Evolutionary conservation across 2,329 filamentous ascomycete species (phyloP).

Genomic region (Exophiala spinifera): DNA sequence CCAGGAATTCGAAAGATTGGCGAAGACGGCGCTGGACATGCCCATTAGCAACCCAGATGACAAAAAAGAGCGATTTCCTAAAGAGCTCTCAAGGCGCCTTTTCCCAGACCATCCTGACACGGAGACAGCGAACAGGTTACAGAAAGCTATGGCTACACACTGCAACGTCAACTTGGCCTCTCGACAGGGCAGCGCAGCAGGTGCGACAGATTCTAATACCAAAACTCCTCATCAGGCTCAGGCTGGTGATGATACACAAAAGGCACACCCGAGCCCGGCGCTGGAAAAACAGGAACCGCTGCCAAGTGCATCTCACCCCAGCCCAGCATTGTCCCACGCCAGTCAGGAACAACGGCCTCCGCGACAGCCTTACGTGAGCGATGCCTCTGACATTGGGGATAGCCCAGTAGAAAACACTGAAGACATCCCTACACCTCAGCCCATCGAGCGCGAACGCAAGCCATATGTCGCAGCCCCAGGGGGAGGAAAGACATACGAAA

Average conservation of each 20-base stretch:
- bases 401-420: conserved; percentile 38
- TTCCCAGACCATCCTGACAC: conserved; percentile 62
- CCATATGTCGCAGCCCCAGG: conserved; percentile 62
- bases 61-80: conserved; percentile 70
- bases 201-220: conserved; percentile 34
- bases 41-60: conserved; percentile 67
- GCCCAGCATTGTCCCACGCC: conserved; percentile 31
- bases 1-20: conserved; percentile 67
- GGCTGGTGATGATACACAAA: conserved; percentile 20
- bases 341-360: conserved; percentile 35
- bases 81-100: conserved; percentile 70
- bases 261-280: conserved; percentile 28
- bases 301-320: conserved; percentile 3
- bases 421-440: conserved; percentile 42
- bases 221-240: conserved; percentile 20
- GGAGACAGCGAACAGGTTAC: conserved; percentile 58
- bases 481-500: conserved; percentile 55
- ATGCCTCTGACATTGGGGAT: not conserved
- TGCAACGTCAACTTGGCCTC: conserved; percentile 47
- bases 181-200: conserved; percentile 33
- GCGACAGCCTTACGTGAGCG: conserved; percentile 15
- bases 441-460: conserved; percentile 64
- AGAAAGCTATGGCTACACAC: conserved; percentile 57
- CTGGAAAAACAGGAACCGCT: conserved; percentile 9
- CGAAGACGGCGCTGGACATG: conserved; percentile 65